Evolutionary conservation across 2,329 filamentous ascomycete species (phyloP).

Genomic region (Phyllosticta citribraziliensis): DNA sequence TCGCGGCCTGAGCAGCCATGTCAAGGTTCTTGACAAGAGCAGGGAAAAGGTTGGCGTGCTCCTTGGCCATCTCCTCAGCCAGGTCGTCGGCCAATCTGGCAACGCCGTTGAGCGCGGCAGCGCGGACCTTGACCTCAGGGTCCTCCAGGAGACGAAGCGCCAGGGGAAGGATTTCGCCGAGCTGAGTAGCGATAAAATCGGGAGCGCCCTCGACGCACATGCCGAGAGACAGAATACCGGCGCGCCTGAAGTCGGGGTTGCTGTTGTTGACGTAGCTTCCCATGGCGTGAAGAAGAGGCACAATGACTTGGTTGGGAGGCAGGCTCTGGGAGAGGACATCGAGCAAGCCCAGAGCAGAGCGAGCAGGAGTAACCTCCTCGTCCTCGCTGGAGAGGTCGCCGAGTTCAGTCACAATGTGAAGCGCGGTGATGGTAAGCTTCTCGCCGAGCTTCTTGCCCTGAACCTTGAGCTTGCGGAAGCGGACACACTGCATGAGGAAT

Average conservation of each 20-base stretch:
- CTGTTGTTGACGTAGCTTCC: constrained; percentile 67
- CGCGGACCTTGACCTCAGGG: constrained; percentile 70
- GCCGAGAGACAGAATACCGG: constrained; percentile 82
- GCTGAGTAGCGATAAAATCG: constrained; percentile 92
- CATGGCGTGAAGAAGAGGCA: constrained; percentile 80
- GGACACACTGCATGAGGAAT: constrained; percentile 86
- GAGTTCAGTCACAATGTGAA: constrained; percentile 85
- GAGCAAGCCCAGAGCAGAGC: constrained; percentile 76
- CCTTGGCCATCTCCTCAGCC: constrained; percentile 75
- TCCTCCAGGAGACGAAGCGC: constrained; percentile 79
- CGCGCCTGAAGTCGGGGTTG: constrained; percentile 72
- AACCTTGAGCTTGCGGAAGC: constrained; percentile 90
- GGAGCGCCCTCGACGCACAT: constrained; percentile 95
- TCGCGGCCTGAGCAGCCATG: constrained; percentile 62
- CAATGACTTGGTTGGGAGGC: constrained; percentile 86
- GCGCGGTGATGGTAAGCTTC: constrained; percentile 74
- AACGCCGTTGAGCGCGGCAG: constrained; percentile 77
- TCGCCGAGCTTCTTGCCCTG: constrained; percentile 83
- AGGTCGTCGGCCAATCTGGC: constrained; percentile 89
- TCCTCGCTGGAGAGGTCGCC: constrained; percentile 62
- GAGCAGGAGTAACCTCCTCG: constrained; percentile 75
- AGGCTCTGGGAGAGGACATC: constrained; percentile 82
- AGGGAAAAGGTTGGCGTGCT: constrained; percentile 77
- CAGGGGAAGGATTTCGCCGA: constrained; percentile 74
- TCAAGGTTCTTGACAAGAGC: constrained; percentile 83